Percentiles rank a stretch among this genome's conserved stretches.
These are phyloP conservation scores for Mycena venus DNA, from an alignment of 768 basidiomycete genomes.

Conservation along the genomic window DNA sequence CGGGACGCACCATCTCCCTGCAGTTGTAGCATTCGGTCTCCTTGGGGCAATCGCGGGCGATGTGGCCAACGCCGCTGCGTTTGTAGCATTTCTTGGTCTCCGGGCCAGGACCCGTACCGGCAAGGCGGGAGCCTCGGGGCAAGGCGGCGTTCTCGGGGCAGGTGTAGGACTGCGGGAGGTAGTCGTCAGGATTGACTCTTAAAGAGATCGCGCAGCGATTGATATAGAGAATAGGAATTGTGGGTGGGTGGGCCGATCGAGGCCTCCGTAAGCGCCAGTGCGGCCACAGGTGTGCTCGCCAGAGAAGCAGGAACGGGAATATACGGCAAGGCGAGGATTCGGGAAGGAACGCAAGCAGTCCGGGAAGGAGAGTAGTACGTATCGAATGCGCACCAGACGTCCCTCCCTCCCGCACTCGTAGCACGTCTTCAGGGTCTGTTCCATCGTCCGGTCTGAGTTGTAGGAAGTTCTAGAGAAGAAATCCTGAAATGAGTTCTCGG, in stretches of 20 bases:
- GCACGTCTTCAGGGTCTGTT: conserved; percentile 7
- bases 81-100: conserved; percentile 11
- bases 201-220: not conserved
- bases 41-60: conserved; percentile 9
- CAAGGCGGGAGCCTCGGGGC: conserved; percentile 1
- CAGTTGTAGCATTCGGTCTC: conserved; percentile 14
- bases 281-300: not conserved
- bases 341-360: not conserved
- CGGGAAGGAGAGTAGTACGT: conserved; percentile 4
- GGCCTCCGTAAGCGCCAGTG: not conserved
- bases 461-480: not conserved
- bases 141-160: conserved; percentile 1
- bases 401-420: conserved; percentile 8
- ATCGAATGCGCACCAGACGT: conserved; percentile 11
- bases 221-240: not conserved
- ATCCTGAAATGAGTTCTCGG: conserved; percentile 3
- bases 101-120: not conserved
- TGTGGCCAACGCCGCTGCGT: conserved; percentile 7
- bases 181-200: conserved; percentile 1
- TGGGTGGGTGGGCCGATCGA: conserved; percentile 4
- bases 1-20: conserved; percentile 16
- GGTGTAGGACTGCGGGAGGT: conserved; percentile 10
- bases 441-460: conserved; percentile 12
- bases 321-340: not conserved
- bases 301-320: conserved; percentile 1